phyloP scores from a whole-genome alignment of 2,329 filamentous ascomycete genomes.

The Teratosphaeriaceae sp. region DNA sequence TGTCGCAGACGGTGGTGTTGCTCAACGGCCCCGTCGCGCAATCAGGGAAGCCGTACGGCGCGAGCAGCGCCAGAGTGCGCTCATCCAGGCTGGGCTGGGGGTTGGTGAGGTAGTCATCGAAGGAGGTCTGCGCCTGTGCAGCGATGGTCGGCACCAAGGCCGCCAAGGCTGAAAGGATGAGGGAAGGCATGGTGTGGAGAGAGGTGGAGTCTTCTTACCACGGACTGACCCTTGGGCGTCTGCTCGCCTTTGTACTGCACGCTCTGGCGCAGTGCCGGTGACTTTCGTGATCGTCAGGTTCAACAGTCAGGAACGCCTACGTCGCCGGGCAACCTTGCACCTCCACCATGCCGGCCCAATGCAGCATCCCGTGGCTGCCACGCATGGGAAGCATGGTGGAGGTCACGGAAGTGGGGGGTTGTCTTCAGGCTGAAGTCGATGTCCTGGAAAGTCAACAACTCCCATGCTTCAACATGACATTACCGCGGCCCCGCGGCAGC shows the following conservation, averaged over 20 bases:
- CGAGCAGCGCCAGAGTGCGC: conserved; percentile 5
- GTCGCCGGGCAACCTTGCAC: neutral
- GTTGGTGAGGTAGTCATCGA: conserved; percentile 3
- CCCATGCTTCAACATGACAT: too few relatives aligned
- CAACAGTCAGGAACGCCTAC: neutral
- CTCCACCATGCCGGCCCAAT: neutral
- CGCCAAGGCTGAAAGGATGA: neutral
- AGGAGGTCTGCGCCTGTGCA: conserved; percentile 2
- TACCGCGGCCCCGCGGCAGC: too few relatives aligned
- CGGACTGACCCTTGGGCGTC: too few relatives aligned
- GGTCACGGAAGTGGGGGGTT: too few relatives aligned
- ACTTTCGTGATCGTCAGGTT: neutral
- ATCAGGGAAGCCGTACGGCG: conserved; percentile 36
- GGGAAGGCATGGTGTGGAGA: neutral
- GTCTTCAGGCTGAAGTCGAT: too few relatives aligned
- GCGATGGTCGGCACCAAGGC: conserved; percentile 1
- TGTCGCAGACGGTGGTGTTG: conserved; percentile 45
- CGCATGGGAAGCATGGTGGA: neutral
- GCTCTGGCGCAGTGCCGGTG: neutral
- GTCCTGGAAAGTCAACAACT: too few relatives aligned
- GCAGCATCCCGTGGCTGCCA: neutral
- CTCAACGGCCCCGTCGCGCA: conserved; percentile 43
- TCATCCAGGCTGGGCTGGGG: conserved; percentile 8
- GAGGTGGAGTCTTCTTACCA: neutral
- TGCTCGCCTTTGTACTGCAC: neutral